Percentiles rank a stretch among this genome's conserved stretches.
Evolutionary conservation across 2,329 filamentous ascomycete genomes (phyloP).

Genomic region (Penicillium sp.): DNA sequence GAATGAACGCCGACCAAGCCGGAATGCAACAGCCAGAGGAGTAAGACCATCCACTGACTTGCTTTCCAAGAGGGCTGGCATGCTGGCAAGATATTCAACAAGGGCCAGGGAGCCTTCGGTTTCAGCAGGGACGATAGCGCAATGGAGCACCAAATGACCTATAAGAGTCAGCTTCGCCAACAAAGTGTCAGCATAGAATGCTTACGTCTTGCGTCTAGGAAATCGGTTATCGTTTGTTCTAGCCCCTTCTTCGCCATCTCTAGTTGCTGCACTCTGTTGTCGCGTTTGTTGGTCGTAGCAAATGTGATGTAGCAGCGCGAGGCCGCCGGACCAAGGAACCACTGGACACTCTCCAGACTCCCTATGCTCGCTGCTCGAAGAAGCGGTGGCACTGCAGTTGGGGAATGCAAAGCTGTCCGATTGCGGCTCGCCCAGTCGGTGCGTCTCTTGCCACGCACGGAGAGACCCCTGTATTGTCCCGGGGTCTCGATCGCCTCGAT

Average conservation of each 20-base stretch:
- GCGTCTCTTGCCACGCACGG: conserved; percentile 75
- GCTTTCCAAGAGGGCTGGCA: conserved; percentile 66
- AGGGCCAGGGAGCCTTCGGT: conserved; percentile 56
- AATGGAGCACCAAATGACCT: conserved; percentile 65
- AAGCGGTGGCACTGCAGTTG: conserved; percentile 32
- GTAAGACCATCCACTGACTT: conserved; percentile 58
- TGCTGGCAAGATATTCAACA: conserved; percentile 69
- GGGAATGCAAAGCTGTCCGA: not conserved
- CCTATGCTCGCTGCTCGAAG: conserved; percentile 43
- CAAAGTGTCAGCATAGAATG: not conserved
- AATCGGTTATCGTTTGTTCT: conserved; percentile 25
- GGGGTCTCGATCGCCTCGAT: conserved; percentile 67
- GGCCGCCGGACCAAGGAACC: conserved; percentile 75
- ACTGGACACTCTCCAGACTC: conserved; percentile 71
- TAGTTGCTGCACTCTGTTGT: conserved; percentile 67
- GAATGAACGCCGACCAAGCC: conserved; percentile 40
- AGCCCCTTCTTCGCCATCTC: conserved; percentile 47
- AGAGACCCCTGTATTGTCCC: conserved; percentile 77
- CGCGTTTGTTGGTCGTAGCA: conserved; percentile 63
- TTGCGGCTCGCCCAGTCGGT: conserved; percentile 72
- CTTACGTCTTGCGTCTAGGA: conserved; percentile 56
- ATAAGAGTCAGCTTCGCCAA: not conserved
- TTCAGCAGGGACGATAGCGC: conserved; percentile 59
- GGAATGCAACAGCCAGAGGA: conserved; percentile 71
- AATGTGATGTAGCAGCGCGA: conserved; percentile 72